A percentile compares a stretch with the other conserved stretches of the same genome.
phyloP scores from a whole-genome alignment of 176 grass and related monocot species.

The Coix lacrymajobi region DNA sequence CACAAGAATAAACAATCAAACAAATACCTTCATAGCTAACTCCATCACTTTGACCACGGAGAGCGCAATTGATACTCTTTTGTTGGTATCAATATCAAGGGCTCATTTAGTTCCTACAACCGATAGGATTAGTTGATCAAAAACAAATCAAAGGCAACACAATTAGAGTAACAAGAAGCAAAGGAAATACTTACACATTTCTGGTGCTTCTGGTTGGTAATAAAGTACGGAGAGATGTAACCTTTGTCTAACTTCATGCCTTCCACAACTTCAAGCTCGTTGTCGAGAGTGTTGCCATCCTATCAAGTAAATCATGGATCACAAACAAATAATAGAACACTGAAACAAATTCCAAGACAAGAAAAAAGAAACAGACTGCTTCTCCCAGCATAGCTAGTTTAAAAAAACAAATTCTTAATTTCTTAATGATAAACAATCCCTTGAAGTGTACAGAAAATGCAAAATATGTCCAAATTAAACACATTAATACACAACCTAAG shows the following conservation, averaged over 20 bases:
- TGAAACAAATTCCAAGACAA: neutral
- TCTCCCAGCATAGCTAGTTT: neutral
- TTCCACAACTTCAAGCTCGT: constrained; percentile 97
- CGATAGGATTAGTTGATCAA: neutral
- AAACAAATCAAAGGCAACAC: neutral
- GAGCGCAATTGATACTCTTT: constrained; percentile 79
- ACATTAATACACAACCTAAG: neutral
- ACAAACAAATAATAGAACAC: neutral
- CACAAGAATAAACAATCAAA: neutral
- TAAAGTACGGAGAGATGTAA: constrained; percentile 95
- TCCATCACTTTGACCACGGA: constrained; percentile 82
- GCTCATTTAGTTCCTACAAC: constrained; percentile 78
- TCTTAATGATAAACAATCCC: neutral
- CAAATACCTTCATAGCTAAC: constrained; percentile 66
- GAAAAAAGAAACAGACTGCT: neutral
- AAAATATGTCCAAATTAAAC: neutral
- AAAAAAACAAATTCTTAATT: neutral
- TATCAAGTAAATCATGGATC: constrained; percentile 21
- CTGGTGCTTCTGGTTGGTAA: constrained; percentile 84
- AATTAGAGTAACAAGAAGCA: neutral
- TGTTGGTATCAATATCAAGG: constrained; percentile 90
- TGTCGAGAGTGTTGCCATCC: constrained; percentile 92
- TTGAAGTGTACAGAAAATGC: neutral
- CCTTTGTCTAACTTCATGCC: constrained; percentile 95
- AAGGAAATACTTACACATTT: constrained; percentile 80